Evolutionary conservation across 768 basidiomycete species (phyloP), one percentile per base, ranked within the genome.

Genomic region (Mycena belliarum): DNA sequence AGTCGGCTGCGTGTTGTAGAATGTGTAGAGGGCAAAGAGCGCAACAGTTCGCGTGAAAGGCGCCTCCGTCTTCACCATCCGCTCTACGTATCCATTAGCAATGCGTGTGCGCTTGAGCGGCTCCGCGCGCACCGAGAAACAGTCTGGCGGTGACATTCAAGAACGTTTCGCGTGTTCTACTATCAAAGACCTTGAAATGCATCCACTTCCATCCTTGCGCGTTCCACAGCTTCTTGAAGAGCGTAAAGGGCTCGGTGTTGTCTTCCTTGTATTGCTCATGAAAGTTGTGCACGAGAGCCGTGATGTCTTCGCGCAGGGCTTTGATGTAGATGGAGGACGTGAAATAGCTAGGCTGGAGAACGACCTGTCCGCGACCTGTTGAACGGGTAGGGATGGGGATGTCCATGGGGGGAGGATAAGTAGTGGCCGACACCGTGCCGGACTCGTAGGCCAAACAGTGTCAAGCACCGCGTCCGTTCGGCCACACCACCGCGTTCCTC

Each of bases 281-380:
- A 61, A 82, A 93, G 11, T 70, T 63, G n/a, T 73, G 65, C 4
- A 86, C 69, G 23, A 94, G 79, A 4, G 64, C 66, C 3, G 76
- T 70, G 26, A 93, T 77, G 69, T 94, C 91, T 26, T 83, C 79
- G 3, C 87, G 81, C 21, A 89, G 75, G 15, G 83, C 74, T 20
- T 81, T 72, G 10, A 91, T 83, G 69, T 86, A 93, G 23, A 87
- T 66, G 0, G 88, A 89, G 4, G 90, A 92, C 0, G 89, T 88
- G 68, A 91, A 93, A 70, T 88, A 93, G 20, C 78, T 75, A 1
- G 89, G 89, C 65, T 92, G 91, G 11, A 93, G 72, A 37, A 81
- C 72, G 60, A 86, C 69, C 23, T 85, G 82, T 12, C 90, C 88
- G 15, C 87, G 82, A 47, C 72, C n/a, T n/a, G n/a, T n/a, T n/a